Evolutionary conservation across 2,329 filamentous ascomycete species (phyloP).

Genomic region (Neoscytalidium dimidiatum): DNA sequence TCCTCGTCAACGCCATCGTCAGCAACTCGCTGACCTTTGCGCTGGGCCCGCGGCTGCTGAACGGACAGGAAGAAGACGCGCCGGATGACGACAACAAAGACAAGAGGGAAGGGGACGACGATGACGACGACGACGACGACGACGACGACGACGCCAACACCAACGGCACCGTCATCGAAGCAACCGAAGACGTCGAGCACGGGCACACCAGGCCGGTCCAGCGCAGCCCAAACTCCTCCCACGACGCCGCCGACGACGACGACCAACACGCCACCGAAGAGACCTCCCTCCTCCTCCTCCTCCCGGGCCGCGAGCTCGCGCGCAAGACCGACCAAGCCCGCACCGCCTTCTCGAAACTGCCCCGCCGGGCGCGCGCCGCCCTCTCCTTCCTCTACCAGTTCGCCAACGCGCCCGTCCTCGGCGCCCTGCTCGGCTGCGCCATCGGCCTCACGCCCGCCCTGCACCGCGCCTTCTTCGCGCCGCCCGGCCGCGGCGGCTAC

Average conservation of each 20-base stretch:
- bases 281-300: slow-evolving; percentile 57
- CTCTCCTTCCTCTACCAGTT: slow-evolving; percentile 52
- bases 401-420: slow-evolving; percentile 63
- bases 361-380: slow-evolving; percentile 39
- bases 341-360: slow-evolving; percentile 39
- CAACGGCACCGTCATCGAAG: background rate
- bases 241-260: slow-evolving; percentile 26
- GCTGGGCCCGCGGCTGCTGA: slow-evolving; percentile 61
- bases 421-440: slow-evolving; percentile 59
- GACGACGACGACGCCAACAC: background rate
- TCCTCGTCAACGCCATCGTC: slow-evolving; percentile 66
- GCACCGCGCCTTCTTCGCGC: slow-evolving; percentile 63
- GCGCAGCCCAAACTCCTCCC: slow-evolving; percentile 25
- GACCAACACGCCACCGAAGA: slow-evolving; percentile 43
- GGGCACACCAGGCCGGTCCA: slow-evolving; percentile 22
- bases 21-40: slow-evolving; percentile 66
- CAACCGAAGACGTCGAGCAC: slow-evolving; percentile 21
- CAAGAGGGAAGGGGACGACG: slow-evolving; percentile 33
- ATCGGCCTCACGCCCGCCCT: slow-evolving; percentile 62
- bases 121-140: slow-evolving; percentile 20
- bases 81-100: slow-evolving; percentile 23
- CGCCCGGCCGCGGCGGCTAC: slow-evolving; percentile 60
- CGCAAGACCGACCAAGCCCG: slow-evolving; percentile 30
- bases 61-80: slow-evolving; percentile 45
- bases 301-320: slow-evolving; percentile 45